phyloP scores from a whole-genome alignment of 129 eudicot genomes.

The Pseudognaphalium luteoalbum region DNA sequence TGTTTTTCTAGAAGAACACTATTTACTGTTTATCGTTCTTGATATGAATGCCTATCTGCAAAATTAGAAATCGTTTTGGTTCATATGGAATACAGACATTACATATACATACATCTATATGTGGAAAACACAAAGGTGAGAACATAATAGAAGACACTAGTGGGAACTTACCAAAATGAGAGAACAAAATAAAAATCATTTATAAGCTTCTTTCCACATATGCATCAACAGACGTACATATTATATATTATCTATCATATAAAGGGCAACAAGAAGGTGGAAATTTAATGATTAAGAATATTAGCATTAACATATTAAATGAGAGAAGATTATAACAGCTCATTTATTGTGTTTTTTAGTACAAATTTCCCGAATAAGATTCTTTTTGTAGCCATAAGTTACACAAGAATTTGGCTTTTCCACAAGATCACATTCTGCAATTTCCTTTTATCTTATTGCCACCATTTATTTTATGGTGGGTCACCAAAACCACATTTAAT shows the following conservation, averaged over 20 bases:
- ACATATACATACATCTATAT: neutral
- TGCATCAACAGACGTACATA: neutral
- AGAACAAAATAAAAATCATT: conserved; percentile 19
- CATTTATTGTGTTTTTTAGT: conserved; percentile 22
- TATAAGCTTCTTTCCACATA: conserved; percentile 1
- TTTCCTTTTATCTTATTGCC: conserved; percentile 18
- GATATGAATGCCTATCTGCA: conserved; percentile 31
- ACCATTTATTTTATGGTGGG: conserved; percentile 20
- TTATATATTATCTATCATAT: neutral
- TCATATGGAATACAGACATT: neutral
- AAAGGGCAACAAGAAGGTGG: conserved; percentile 14
- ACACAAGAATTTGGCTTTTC: conserved; percentile 26
- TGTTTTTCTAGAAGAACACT: conserved; percentile 15
- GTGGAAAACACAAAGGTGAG: conserved; percentile 8
- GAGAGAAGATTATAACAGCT: conserved; percentile 21
- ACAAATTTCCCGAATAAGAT: conserved; percentile 15
- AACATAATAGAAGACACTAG: conserved; percentile 1
- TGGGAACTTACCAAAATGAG: conserved; percentile 21
- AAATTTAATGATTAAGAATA: conserved; percentile 3
- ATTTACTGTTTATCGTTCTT: conserved; percentile 13
- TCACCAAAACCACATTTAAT: conserved; percentile 19
- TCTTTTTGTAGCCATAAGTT: conserved; percentile 24
- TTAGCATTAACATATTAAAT: neutral
- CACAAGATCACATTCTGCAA: conserved; percentile 18
- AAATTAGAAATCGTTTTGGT: conserved; percentile 18